phyloP scores from a whole-genome alignment of 768 basidiomycete genomes.

The Naematelia encephala region DNA sequence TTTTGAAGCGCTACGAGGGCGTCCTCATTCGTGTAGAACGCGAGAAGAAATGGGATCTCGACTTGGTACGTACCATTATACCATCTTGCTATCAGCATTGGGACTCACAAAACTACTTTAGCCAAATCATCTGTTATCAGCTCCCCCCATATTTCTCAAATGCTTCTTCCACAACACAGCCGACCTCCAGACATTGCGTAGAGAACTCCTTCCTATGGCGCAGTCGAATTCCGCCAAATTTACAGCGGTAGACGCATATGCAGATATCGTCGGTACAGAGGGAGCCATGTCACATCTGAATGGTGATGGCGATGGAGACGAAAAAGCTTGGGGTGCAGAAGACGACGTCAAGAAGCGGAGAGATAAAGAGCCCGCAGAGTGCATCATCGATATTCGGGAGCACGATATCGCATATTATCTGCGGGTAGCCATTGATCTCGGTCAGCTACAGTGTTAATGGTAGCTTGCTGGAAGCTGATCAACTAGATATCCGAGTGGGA shows the following conservation, averaged over 20 bases:
- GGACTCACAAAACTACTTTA: constrained; percentile 13
- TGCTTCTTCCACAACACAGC: constrained; percentile 89
- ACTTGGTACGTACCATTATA: constrained; percentile 57
- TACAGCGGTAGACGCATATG: constrained; percentile 93
- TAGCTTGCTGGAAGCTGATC: constrained; percentile 6
- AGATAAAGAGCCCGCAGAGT: constrained; percentile 69
- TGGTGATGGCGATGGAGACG: constrained; percentile 55
- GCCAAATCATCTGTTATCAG: constrained; percentile 96
- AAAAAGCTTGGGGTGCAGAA: constrained; percentile 51
- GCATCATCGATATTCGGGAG: constrained; percentile 89
- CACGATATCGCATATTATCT: constrained; percentile 97
- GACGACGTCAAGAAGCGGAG: constrained; percentile 56
- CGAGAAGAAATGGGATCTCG: constrained; percentile 86
- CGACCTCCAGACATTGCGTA: constrained; percentile 79
- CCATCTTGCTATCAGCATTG: too few relatives aligned
- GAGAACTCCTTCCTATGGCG: constrained; percentile 85
- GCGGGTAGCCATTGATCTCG: constrained; percentile 97
- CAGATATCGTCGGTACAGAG: constrained; percentile 76
- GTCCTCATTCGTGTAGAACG: constrained; percentile 72
- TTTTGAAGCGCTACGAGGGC: constrained; percentile 89
- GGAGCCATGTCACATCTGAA: constrained; percentile 20
- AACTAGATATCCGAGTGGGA: constrained; percentile 80
- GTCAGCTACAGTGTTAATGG: constrained; percentile 40
- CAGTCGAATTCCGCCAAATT: constrained; percentile 86
- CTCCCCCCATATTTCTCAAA: constrained; percentile 80